Base-by-base conservation (phyloP, 257 asterid species). In the Solanum gracilifrons region DNA sequence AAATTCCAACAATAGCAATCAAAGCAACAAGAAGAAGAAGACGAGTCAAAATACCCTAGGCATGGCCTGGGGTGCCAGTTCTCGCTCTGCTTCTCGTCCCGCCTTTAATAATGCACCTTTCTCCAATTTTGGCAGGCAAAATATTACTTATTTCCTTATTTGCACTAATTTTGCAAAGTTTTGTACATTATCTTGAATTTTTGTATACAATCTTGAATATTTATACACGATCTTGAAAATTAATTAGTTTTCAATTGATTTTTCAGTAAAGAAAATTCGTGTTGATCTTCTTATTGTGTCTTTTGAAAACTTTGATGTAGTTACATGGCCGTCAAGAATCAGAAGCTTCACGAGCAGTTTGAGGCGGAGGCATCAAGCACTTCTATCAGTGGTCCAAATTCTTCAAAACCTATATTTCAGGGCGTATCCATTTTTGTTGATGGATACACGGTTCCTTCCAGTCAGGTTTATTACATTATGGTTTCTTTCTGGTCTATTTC, bases 361-460 rank as follows among this genome's bases (percentile, higher is more conserved):
- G 93, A 92, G 86, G 96, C 98, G 1, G 98, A 94, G 88, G 98
- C 99, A 80, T 93, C 98, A 62, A 94, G 93, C 90, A 90, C 98
- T 91, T 93, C 95, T 41, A 91, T 75, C 84, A 91, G 93, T 83
- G 96, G 92, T 29, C 84, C 94, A 43, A 85, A 84, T 85, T 89
- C 90, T 33, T 93, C 88, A 89, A 93, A 79, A 51, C 88, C 92
- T 90, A 92, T 95, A 87, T 97, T 97, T 91, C 86, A 86, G 12
- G 96, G 99, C 48, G 97, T 97, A 88, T 93, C 98, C 2, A 95
- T 97, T 86, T 97, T 97, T 91, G 98, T 97, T 51, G 99, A 97
- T 92, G 99, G 99, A 90, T 97, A 95, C 88, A 97, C 99, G 13
- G 92, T 95, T 88, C 99, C 99, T 55, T 94, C 99, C 36, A 95